Base-by-base conservation (phyloP, 2,329 filamentous ascomycete species). In the Alternaria gaisen region DNA sequence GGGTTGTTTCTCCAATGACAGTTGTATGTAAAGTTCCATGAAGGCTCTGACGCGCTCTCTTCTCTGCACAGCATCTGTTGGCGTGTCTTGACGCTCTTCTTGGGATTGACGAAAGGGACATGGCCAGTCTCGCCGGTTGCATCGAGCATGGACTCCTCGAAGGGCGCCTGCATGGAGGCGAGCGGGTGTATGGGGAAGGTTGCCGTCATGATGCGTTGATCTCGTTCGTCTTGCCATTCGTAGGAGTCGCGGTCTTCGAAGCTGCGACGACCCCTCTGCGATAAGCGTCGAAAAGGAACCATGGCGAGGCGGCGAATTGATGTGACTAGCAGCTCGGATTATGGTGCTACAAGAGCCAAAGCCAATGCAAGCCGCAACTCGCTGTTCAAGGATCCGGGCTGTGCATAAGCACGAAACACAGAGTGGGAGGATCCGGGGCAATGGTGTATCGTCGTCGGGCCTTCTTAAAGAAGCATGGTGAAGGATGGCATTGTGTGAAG, bases 101-200 rank as follows among this genome's bases (percentile, higher is more conserved):
- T 85, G 78, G 58, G 82, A 43, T 65, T 82, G 50, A 81, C 82
- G 63, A 72, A 74, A 65, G 74, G 67, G 50, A 74, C 62, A 64
- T 68, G 70, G 62, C 69, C 70, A 3, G 72, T 75, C 65, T 77
- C 72, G 63, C 76, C 59, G 85, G 79, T 74, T 84, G 89, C 89
- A 73, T 95, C 92, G 58, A 88, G 81, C 68, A 95, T 87, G 2
- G 91, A 94, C 79, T 95, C 92, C 69, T 91, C 89, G 75, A 96
- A 95, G 63, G 92, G 91, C 63, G 86, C 87, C 77, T 95, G 92
- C 87, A 95, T 91, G 30, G 86, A 85, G 16, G 87, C 81, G 53
- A 95, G 89, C 7, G 92, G 92, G 74, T 96, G 92, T 43, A 80
- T 75, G n/a, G 86, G 86, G 61, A 82, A 76, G 58, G 70, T 71